Conservation (phyloP, 805 yeast species). For the Zygoascus biomembranicola region DNA sequence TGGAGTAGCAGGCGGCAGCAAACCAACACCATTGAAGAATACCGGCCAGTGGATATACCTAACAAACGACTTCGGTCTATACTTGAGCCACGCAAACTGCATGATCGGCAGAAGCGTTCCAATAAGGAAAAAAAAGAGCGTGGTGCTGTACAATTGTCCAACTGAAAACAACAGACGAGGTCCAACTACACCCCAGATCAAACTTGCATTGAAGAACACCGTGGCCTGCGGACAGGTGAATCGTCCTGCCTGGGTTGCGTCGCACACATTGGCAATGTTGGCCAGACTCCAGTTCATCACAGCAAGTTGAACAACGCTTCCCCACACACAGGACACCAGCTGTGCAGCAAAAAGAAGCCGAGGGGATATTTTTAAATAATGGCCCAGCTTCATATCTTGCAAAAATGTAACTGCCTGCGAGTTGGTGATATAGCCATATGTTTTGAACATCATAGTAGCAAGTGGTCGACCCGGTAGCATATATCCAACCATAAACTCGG, state of each 20-base stretch:
- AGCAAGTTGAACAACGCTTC: conserved; percentile 35
- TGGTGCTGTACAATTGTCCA: conserved; percentile 42
- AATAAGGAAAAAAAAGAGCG: conserved; percentile 51
- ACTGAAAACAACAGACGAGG: conserved; percentile 47
- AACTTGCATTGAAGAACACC: conserved; percentile 46
- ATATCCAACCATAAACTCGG: conserved; percentile 59
- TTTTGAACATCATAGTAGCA: conserved; percentile 56
- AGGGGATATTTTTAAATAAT: conserved; percentile 58
- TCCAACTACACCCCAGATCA: conserved; percentile 61
- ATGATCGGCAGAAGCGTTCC: conserved; percentile 44
- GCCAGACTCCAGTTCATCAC: conserved; percentile 37
- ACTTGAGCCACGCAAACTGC: conserved; percentile 32
- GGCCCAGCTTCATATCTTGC: conserved; percentile 54
- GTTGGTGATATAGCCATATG: conserved; percentile 48
- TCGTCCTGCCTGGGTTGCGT: conserved; percentile 32
- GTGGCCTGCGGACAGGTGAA: conserved; percentile 42
- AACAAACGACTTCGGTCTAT: conserved; percentile 34
- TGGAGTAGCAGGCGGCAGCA: conserved; percentile 69
- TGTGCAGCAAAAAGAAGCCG: conserved; percentile 49
- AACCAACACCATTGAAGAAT: conserved; percentile 51
- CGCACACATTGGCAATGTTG: conserved; percentile 37
- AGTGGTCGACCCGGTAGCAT: conserved; percentile 53
- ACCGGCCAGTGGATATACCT: conserved; percentile 57
- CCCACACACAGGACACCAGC: conserved; percentile 38
- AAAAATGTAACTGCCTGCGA: conserved; percentile 47